Evolutionary conservation across 1,139 yeast genomes (phyloP).

Genomic region (Geotrichum aggregatum): DNA sequence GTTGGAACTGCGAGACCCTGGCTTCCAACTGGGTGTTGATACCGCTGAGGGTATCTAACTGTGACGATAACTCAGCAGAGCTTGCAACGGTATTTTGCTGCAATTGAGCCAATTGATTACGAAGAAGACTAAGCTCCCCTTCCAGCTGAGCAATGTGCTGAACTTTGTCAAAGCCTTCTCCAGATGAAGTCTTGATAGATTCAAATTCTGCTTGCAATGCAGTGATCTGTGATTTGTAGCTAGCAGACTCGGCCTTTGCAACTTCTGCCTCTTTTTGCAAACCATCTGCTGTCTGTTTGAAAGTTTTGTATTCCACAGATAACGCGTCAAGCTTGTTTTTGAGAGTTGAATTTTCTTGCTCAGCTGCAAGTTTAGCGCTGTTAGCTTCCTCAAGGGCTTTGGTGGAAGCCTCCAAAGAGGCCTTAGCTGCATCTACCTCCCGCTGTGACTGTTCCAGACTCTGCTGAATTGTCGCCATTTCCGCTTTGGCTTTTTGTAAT

Average conservation of each 20-base stretch:
- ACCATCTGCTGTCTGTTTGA: slow-evolving; percentile 38
- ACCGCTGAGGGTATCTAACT: slow-evolving; percentile 13
- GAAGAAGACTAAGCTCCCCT: slow-evolving; percentile 27
- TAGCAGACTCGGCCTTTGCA: slow-evolving; percentile 31
- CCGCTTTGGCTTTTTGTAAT: slow-evolving; percentile 19
- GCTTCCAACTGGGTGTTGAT: slow-evolving; percentile 19
- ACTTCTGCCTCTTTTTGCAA: slow-evolving; percentile 32
- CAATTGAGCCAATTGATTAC: slow-evolving; percentile 27
- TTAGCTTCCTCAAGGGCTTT: slow-evolving; percentile 36
- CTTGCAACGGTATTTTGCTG: slow-evolving; percentile 21
- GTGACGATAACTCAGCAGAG: slow-evolving; percentile 19
- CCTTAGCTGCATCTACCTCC: slow-evolving; percentile 17
- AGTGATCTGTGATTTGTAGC: slow-evolving; percentile 30
- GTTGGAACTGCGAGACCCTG: slow-evolving; percentile 15
- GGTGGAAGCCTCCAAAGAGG: slow-evolving; percentile 24
- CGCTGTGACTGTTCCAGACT: slow-evolving; percentile 26
- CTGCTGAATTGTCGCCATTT: slow-evolving; percentile 27
- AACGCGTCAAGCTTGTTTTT: slow-evolving; percentile 37
- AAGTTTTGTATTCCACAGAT: slow-evolving; percentile 33
- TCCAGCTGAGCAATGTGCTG: slow-evolving; percentile 31
- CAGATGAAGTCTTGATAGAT: slow-evolving; percentile 25
- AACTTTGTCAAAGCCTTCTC: slow-evolving; percentile 27
- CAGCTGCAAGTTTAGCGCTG: slow-evolving; percentile 21
- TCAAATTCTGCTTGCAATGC: slow-evolving; percentile 30
- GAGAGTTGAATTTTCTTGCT: slow-evolving; percentile 36